Conservation (phyloP, 208 protist genomes). For the Crithidia thermophila region DNA sequence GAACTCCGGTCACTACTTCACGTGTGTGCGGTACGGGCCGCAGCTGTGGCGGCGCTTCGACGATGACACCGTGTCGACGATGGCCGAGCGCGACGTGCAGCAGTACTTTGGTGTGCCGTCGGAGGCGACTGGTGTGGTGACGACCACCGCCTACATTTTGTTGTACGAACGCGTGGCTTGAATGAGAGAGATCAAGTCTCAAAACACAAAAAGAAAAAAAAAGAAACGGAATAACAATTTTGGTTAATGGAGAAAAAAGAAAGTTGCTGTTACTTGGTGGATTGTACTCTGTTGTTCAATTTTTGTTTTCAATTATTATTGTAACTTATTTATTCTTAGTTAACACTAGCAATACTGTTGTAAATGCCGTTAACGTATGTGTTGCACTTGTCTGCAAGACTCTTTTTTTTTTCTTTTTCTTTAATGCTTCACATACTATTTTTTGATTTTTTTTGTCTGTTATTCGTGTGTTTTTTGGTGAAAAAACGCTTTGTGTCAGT, state of each 20-base stretch:
- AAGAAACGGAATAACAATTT: background rate
- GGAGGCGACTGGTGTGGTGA: slow-evolving; percentile 52
- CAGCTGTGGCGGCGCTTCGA: slow-evolving; percentile 91
- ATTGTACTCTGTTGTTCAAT: no score
- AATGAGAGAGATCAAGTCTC: background rate
- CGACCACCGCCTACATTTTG: slow-evolving; percentile 87
- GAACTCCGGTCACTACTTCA: slow-evolving; percentile 91
- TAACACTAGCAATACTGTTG: no score
- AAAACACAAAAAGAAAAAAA: no score
- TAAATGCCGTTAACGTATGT: no score
- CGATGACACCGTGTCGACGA: slow-evolving; percentile 77
- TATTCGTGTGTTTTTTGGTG: background rate
- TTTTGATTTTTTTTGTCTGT: slow-evolving; percentile 4
- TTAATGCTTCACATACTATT: background rate
- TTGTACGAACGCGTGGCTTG: slow-evolving; percentile 87
- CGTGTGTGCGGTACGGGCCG: slow-evolving; percentile 77
- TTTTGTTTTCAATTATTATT: no score
- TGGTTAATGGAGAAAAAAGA: background rate
- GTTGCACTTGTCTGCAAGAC: background rate
- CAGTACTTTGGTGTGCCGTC: slow-evolving; percentile 86
- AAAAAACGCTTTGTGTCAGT: no score
- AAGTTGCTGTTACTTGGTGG: no score
- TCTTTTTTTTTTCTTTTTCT: background rate
- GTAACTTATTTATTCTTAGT: no score
- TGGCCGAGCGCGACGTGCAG: slow-evolving; percentile 83